Percentiles rank a stretch among this genome's conserved stretches.
phyloP scores from a whole-genome alignment of 345 rosid genomes.

The Murraya koenigii region DNA sequence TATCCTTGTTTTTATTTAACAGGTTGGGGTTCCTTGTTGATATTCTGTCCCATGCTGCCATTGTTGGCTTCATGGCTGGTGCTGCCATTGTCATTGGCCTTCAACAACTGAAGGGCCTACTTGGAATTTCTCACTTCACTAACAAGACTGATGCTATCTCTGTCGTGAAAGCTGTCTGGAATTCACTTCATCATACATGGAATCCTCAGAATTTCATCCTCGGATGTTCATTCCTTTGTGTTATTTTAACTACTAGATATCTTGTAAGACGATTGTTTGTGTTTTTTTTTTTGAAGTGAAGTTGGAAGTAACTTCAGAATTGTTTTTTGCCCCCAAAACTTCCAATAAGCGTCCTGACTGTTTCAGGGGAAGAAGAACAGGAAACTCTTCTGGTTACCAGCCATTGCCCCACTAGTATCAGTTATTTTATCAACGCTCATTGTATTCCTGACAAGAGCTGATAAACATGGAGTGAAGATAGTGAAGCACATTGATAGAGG shows the following conservation, averaged over 20 bases:
- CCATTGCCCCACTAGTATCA: slow-evolving; percentile 76
- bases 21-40: slow-evolving; percentile 92
- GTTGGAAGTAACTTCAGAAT: neutral
- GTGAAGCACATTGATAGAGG: slow-evolving; percentile 78
- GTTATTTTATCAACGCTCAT: slow-evolving; percentile 65
- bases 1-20: neutral
- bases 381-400: slow-evolving; percentile 85
- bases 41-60: slow-evolving; percentile 80
- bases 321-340: neutral
- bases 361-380: slow-evolving; percentile 63
- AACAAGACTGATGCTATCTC: slow-evolving; percentile 78
- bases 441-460: slow-evolving; percentile 79
- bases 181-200: slow-evolving; percentile 69
- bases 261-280: slow-evolving; percentile 33
- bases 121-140: slow-evolving; percentile 72
- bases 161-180: slow-evolving; percentile 64
- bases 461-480: slow-evolving; percentile 75
- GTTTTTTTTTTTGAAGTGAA: neutral
- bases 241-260: slow-evolving; percentile 62
- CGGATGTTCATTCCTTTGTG: slow-evolving; percentile 58
- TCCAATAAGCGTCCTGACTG: neutral
- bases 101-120: slow-evolving; percentile 84
- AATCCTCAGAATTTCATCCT: slow-evolving; percentile 50
- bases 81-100: slow-evolving; percentile 93
- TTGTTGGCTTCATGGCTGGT: slow-evolving; percentile 94